Conservation (phyloP, 305 asterid species). For the Petunia hybrid region DNA sequence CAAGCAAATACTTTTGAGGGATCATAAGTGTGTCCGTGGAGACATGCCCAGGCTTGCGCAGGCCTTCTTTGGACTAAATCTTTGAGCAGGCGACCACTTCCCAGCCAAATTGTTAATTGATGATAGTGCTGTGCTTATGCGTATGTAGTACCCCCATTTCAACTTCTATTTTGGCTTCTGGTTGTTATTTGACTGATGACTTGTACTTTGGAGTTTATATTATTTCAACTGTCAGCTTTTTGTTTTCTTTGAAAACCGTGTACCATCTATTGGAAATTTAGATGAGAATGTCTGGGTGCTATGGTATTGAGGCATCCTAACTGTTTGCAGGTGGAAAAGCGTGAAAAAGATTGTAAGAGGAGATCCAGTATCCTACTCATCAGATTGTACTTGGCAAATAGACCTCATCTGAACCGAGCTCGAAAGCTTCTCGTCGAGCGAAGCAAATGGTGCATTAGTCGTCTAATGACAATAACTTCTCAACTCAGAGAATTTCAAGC, state of each 20-base stretch:
- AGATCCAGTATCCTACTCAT: constrained; percentile 71
- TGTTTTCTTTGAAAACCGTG: constrained; percentile 28
- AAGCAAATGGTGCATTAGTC: constrained; percentile 92
- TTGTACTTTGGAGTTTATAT: constrained; percentile 7
- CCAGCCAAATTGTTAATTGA: constrained; percentile 11
- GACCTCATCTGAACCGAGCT: constrained; percentile 85
- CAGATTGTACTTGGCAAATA: constrained; percentile 78
- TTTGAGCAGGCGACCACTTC: constrained; percentile 21
- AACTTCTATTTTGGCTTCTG: constrained; percentile 16
- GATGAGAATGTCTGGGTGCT: constrained; percentile 28
- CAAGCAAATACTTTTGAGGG: constrained; percentile 7
- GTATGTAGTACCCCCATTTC: neutral
- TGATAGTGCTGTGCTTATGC: constrained; percentile 19
- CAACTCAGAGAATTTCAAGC: constrained; percentile 99
- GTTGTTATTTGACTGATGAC: constrained; percentile 25
- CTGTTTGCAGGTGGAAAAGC: constrained; percentile 82
- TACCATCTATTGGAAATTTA: constrained; percentile 26
- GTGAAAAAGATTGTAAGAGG: constrained; percentile 81
- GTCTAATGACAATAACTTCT: constrained; percentile 93
- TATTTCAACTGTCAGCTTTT: neutral
- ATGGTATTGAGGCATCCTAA: constrained; percentile 42
- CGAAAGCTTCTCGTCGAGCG: constrained; percentile 81
- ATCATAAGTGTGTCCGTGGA: neutral
- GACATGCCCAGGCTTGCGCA: constrained; percentile 2
- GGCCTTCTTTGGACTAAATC: constrained; percentile 6